Conservation (phyloP, 177 flowering plant genomes). For the Vitis hybrid region DNA sequence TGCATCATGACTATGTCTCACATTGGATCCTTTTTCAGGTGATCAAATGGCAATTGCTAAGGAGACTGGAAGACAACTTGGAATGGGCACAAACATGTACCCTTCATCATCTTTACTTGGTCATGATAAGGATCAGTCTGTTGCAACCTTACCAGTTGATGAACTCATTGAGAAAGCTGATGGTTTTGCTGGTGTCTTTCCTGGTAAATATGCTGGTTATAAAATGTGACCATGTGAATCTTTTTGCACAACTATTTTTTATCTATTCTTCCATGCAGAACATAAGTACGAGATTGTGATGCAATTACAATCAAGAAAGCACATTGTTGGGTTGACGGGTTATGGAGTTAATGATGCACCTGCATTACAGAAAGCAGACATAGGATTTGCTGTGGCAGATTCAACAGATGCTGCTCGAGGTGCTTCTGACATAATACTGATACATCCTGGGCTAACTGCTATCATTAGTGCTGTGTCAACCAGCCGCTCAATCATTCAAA, state of each 20-base stretch:
- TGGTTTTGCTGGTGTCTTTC: slow-evolving; percentile 14
- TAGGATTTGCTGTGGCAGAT: no score
- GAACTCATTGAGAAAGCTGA: neutral
- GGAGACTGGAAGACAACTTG: slow-evolving; percentile 18
- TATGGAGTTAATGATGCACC: slow-evolving; percentile 16
- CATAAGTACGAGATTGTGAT: slow-evolving; percentile 15
- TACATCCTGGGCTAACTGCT: slow-evolving; percentile 1
- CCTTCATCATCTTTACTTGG: slow-evolving; percentile 15
- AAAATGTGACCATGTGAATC: no score
- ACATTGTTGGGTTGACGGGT: slow-evolving; percentile 19
- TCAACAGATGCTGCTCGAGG: no score
- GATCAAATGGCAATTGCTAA: slow-evolving; percentile 23
- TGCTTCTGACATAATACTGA: no score
- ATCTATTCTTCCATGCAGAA: neutral
- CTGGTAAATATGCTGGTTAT: slow-evolving; percentile 4
- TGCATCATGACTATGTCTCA: no score
- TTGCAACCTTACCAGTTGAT: slow-evolving; percentile 4
- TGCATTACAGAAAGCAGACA: no score
- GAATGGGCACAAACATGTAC: slow-evolving; percentile 18
- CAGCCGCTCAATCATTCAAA: slow-evolving; percentile 1
- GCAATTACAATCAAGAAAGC: slow-evolving; percentile 12
- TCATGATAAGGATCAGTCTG: slow-evolving; percentile 2
- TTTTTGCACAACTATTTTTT: no score
- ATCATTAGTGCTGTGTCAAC: slow-evolving; percentile 15
- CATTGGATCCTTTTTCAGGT: slow-evolving; percentile 1